A percentile compares a stretch with the other conserved stretches of the same genome.
Conservation (phyloP, 805 yeast species). For the Priceomyces medius region DNA sequence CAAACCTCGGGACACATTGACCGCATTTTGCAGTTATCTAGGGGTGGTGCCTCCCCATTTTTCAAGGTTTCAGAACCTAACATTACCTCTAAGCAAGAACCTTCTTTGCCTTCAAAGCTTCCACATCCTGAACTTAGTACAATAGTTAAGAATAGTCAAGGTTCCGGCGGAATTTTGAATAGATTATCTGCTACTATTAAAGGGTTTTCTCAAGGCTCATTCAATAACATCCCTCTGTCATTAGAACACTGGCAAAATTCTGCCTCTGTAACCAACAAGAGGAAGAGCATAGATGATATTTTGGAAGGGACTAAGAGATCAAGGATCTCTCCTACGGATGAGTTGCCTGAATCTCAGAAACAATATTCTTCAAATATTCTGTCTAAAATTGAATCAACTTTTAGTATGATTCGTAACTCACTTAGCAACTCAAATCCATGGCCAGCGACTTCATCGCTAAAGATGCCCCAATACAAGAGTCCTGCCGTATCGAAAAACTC, state of each 20-base stretch:
- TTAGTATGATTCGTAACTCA: conserved; percentile 15
- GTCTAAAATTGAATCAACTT: conserved; percentile 12
- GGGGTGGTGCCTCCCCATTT: conserved; percentile 12
- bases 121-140: conserved; percentile 11
- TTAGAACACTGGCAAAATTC: conserved; percentile 10
- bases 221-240: conserved; percentile 5
- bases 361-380: conserved; percentile 5
- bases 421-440: background rate
- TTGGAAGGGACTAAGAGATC: conserved; percentile 5
- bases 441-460: conserved; percentile 11
- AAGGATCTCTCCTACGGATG: conserved; percentile 4
- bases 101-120: conserved; percentile 5
- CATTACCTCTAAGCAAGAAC: background rate
- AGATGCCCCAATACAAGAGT: conserved; percentile 26
- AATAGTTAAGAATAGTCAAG: conserved; percentile 7
- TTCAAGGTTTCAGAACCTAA: conserved; percentile 5
- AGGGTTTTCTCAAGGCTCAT: background rate
- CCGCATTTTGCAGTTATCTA: conserved; percentile 22
- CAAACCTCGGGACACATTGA: conserved; percentile 22
- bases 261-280: background rate
- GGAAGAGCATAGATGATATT: conserved; percentile 3
- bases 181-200: conserved; percentile 7
- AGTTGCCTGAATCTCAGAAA: background rate
- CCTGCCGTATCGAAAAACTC: conserved; percentile 10
- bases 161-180: conserved; percentile 5